Base-by-base conservation (phyloP, 345 rosid species). In the Viola odorata region DNA sequence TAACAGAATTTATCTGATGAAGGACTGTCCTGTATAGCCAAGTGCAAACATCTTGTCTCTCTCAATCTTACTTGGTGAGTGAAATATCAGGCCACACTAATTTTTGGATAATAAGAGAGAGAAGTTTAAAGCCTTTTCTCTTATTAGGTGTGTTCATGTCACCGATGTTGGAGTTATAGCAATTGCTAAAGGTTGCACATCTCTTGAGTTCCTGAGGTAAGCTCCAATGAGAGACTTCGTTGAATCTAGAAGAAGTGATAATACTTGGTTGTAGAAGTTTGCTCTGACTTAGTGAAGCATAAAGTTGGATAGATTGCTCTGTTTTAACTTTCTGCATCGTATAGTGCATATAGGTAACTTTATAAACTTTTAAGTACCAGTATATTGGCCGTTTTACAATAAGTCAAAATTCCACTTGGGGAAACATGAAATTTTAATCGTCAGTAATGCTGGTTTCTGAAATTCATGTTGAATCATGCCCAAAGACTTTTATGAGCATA, bases 41-140 rank as follows among this genome's bases (percentile, higher is more conserved):
- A 81, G 53, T 92, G 98, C 80, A 79, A 70, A 62, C 78, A 83
- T 69, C 78, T 92, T 15, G 66, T 41, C 9, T 75, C 94, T 53
- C 94, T 89, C 59, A 92, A 87, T 79, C 77, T 92, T 77, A 89
- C 98, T 54, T 89, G 96, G 96, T 92, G 73, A 78, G 81, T 73
- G 55, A 71, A 58, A 17, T 37, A 38, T 57, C 32, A 0, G 23
- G 39, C 39, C 12, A 4, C 36, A 38, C 44, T 57, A 53, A 41
- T 60, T 54, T 8, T 55, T 67, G 39, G 37, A 52, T 47, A 41
- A 60, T 8, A 52, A 40, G 53, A 55, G 55, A 55, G 63, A 12
- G n/a, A 60, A 50, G 55, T 58, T 56, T 51, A 44, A 58, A 50
- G 39, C 45, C 5, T 55, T 50, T 60, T 56, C 38, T 50, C 66